Base-by-base conservation (phyloP, 768 basidiomycete genomes). In the Naganishia friedmannii region DNA sequence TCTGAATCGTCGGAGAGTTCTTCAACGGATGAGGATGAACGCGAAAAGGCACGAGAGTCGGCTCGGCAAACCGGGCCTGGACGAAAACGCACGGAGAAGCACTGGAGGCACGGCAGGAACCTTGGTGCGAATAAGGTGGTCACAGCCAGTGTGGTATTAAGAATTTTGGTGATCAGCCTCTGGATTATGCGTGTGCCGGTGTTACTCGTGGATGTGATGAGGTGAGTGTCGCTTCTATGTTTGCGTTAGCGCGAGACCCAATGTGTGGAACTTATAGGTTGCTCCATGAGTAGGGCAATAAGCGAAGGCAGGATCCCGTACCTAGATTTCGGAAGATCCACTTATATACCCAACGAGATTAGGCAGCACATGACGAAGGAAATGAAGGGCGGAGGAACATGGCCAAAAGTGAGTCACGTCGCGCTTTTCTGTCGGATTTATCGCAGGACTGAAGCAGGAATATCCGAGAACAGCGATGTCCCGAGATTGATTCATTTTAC, bases 1-100 rank as follows among this genome's bases (percentile, higher is more conserved):
- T 45, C 28, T 21, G 70, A 69, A 29, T 57, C 57, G 21, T 69
- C 69, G 10, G 69, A 73, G 2, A 67, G 32, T 51, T 51, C 48
- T 7, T 70, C 76, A 34, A 53, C 51, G 51, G 55, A 48, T n/a
- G 37, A 75, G 66, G 58, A 72, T 55, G 54, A 74, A 68, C 51
- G 70, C 2, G 71, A 74, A 39, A 70, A 77, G 75, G 48, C 78
- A 31, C 34, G 23, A 26, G 65, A 53, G 42, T 29, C 28, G 17
- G 48, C 21, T 23, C 32, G 29, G 65, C 39, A 46, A 5, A 29
- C 56, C 54, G 66, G 34, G 1, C 57, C 32, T 23, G 57, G 57
- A 23, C 34, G 57, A 19, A 58, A 39, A 58, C 34, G 32, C 19
- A 31, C 34, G 10, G 17, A 17, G 0, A 39, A 21, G 3, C 31